Conservation (phyloP, 73 alveolate species). For the Tetrahymena malaccensis region DNA sequence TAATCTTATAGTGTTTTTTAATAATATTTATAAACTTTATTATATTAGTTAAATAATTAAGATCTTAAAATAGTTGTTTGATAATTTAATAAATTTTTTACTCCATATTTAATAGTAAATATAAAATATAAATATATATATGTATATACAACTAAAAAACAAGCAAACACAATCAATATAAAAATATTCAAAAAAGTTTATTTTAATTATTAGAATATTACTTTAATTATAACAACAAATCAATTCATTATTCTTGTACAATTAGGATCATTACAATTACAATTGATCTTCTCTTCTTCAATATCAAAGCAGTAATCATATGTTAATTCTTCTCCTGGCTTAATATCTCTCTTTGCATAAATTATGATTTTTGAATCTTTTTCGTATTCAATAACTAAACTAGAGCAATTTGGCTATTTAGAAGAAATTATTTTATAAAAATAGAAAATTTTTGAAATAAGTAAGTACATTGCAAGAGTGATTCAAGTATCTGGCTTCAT, state of each 20-base stretch:
- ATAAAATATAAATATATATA: too few species aligned
- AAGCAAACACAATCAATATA: too few species aligned
- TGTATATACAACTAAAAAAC: too few species aligned
- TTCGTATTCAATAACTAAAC: slow-evolving; percentile 73
- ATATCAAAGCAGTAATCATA: slow-evolving; percentile 89
- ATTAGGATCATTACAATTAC: slow-evolving; percentile 91
- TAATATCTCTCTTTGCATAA: slow-evolving; percentile 81
- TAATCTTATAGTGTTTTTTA: too few species aligned
- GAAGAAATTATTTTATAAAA: background rate
- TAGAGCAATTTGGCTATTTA: slow-evolving; percentile 71
- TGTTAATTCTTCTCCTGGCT: slow-evolving; percentile 90
- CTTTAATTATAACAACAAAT: background rate
- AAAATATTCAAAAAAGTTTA: background rate
- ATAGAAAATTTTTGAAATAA: background rate
- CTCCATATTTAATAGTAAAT: too few species aligned
- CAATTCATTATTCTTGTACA: slow-evolving; percentile 88
- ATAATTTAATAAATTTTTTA: too few species aligned
- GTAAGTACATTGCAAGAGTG: slow-evolving; percentile 82
- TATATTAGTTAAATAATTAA: too few species aligned
- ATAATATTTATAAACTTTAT: too few species aligned
- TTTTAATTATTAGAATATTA: background rate
- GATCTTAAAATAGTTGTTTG: too few species aligned
- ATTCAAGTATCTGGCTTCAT: slow-evolving; percentile 87
- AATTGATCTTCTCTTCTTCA: slow-evolving; percentile 87
- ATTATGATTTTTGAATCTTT: slow-evolving; percentile 84